Conservation (phyloP, 805 yeast species). For the Zygotorulaspora danielsina region DNA sequence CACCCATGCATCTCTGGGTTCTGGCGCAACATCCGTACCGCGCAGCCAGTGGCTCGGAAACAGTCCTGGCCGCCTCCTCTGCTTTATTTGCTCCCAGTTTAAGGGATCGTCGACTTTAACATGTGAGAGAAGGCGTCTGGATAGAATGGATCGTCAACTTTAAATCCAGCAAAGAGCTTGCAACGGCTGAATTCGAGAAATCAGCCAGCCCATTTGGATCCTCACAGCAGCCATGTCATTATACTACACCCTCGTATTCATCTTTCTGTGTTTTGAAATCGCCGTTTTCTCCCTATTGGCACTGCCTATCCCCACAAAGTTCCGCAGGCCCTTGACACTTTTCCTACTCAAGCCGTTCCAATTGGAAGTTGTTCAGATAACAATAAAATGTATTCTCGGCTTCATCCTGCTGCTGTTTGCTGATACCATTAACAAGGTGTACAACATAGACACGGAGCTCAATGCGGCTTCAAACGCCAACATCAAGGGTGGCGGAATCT, state of each 20-base stretch:
- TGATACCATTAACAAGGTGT: slow-evolving; percentile 84
- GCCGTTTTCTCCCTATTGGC: slow-evolving; percentile 72
- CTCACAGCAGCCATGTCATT: no score
- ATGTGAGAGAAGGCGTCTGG: no score
- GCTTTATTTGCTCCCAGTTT: no score
- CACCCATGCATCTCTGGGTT: no score
- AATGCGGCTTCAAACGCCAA: slow-evolving; percentile 30
- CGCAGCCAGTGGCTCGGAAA: no score
- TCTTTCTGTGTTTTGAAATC: slow-evolving; percentile 75
- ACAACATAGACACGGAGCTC: slow-evolving; percentile 61
- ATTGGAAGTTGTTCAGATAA: slow-evolving; percentile 66
- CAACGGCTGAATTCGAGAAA: no score
- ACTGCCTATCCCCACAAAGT: slow-evolving; percentile 73
- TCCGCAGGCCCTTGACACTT: slow-evolving; percentile 63
- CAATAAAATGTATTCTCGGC: slow-evolving; percentile 74
- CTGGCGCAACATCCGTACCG: no score
- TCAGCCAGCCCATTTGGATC: no score
- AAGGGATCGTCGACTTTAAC: no score
- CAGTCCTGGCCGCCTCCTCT: no score
- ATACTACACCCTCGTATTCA: slow-evolving; percentile 50
- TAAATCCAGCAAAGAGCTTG: no score
- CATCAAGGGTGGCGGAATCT: slow-evolving; percentile 31
- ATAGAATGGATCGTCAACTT: no score
- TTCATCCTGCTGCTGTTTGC: slow-evolving; percentile 80
- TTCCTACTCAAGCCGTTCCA: slow-evolving; percentile 65